Evolutionary conservation across 116 monocot genomes (phyloP).

Genomic region (Dioscorea cayenensis): DNA sequence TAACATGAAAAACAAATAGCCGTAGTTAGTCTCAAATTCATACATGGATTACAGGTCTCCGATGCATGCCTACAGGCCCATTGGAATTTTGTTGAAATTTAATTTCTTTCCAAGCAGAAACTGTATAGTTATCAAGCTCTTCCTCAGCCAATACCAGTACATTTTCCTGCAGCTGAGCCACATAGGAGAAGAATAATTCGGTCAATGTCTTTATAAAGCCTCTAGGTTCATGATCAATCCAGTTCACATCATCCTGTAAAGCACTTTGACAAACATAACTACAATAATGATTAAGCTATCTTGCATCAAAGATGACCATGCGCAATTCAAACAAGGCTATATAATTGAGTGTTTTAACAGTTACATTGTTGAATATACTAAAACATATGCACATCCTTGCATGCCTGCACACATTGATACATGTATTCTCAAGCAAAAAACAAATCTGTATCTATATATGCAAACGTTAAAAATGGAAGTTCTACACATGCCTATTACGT

Average conservation of each 20-base stretch:
- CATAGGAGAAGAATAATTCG: background rate
- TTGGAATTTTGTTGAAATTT: slow-evolving; percentile 14
- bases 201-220: background rate
- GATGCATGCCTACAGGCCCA: slow-evolving; percentile 5
- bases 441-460: no score
- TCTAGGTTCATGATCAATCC: no score
- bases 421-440: no score
- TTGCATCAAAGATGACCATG: no score
- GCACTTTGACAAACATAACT: background rate
- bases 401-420: no score
- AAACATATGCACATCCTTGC: no score
- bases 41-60: slow-evolving; percentile 33
- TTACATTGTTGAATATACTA: no score
- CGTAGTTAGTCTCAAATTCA: background rate
- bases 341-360: no score
- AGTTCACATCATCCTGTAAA: no score
- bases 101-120: slow-evolving; percentile 35
- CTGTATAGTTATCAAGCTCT: slow-evolving; percentile 25
- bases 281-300: background rate
- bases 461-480: no score
- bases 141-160: slow-evolving; percentile 16
- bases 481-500: no score
- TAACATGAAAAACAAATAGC: background rate
- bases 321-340: no score
- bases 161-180: slow-evolving; percentile 20